Conservation (phyloP, 1,284 basidiomycete genomes). For the Tilletia caries region DNA sequence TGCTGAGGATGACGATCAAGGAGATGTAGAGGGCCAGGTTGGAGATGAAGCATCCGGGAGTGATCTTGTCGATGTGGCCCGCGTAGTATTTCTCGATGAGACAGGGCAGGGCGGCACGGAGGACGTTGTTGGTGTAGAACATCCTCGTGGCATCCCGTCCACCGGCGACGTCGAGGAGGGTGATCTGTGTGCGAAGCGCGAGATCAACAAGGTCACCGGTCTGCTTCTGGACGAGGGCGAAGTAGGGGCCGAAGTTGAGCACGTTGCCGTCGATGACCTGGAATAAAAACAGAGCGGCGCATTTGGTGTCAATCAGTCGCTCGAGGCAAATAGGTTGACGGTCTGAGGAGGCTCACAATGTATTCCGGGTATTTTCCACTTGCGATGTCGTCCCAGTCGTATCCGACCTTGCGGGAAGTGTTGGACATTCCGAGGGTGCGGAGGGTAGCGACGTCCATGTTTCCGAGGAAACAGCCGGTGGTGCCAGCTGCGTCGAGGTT, state of each 20-base stretch:
- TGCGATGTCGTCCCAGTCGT: slow-evolving; percentile 47
- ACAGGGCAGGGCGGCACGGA: slow-evolving; percentile 41
- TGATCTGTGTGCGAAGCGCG: slow-evolving; percentile 73
- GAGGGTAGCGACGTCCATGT: slow-evolving; percentile 29
- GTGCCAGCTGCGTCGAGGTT: slow-evolving; percentile 46
- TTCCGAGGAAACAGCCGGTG: slow-evolving; percentile 61
- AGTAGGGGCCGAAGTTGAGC: slow-evolving; percentile 86
- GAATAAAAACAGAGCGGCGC: too few species aligned
- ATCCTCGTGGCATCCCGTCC: slow-evolving; percentile 78
- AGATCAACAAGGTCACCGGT: slow-evolving; percentile 76
- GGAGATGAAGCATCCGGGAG: slow-evolving; percentile 90
- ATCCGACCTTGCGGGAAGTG: slow-evolving; percentile 36
- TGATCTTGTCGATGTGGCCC: slow-evolving; percentile 92
- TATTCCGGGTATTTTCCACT: slow-evolving; percentile 30
- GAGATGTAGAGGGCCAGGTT: slow-evolving; percentile 85
- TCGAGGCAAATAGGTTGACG: slow-evolving; percentile 54
- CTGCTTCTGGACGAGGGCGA: slow-evolving; percentile 68
- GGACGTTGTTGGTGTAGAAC: slow-evolving; percentile 35
- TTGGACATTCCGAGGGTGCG: slow-evolving; percentile 28
- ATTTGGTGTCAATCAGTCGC: slow-evolving; percentile 43
- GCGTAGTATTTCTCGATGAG: slow-evolving; percentile 58
- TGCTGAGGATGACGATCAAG: slow-evolving; percentile 81
- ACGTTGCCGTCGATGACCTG: slow-evolving; percentile 87
- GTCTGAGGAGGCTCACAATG: slow-evolving; percentile 25
- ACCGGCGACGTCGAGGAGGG: slow-evolving; percentile 53